Evolutionary conservation across 2,329 filamentous ascomycete genomes (phyloP).

Genomic region (Pseudogymnoascus sp.): DNA sequence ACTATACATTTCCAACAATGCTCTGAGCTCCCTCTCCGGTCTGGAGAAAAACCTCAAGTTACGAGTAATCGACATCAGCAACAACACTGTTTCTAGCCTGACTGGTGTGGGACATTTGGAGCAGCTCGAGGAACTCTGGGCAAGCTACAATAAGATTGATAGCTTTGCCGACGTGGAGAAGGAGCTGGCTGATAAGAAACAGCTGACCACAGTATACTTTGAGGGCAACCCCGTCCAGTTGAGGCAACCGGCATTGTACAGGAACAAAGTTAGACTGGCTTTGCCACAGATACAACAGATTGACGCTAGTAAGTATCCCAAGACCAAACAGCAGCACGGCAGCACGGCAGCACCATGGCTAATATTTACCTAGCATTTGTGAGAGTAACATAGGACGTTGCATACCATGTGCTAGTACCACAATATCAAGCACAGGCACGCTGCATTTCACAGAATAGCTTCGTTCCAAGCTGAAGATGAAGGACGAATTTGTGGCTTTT

Average conservation of each 20-base stretch:
- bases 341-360: background rate
- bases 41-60: constrained; percentile 60
- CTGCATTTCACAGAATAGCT: background rate
- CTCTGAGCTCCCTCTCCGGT: constrained; percentile 67
- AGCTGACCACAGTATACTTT: constrained; percentile 86
- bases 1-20: constrained; percentile 92
- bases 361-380: constrained; percentile 21
- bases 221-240: constrained; percentile 88
- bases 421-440: background rate
- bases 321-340: background rate
- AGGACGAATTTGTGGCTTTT: background rate
- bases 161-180: constrained; percentile 79
- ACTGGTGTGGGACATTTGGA: constrained; percentile 59
- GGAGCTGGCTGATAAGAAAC: constrained; percentile 67
- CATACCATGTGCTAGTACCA: background rate
- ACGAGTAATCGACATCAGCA: constrained; percentile 77
- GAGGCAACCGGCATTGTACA: constrained; percentile 70
- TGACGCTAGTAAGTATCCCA: constrained; percentile 75
- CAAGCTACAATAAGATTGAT: constrained; percentile 72
- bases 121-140: constrained; percentile 86
- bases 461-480: background rate
- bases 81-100: constrained; percentile 73
- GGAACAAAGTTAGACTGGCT: constrained; percentile 85
- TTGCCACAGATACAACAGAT: constrained; percentile 87
- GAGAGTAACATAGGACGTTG: constrained; percentile 21